Base-by-base conservation (phyloP, 257 asterid species). In the Scutellaria baicalensis region DNA sequence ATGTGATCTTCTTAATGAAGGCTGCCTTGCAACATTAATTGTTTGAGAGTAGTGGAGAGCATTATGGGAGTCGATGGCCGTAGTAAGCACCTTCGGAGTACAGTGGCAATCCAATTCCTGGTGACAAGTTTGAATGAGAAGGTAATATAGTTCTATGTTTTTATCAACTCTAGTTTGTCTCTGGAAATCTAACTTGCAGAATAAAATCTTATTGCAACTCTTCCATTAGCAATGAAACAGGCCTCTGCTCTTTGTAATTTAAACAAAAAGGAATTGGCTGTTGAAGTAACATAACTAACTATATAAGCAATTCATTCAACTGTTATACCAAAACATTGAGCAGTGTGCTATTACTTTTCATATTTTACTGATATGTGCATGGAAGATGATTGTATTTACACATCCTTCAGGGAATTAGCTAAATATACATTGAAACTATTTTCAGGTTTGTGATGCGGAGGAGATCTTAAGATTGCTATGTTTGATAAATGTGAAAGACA, bases 31-130 rank as follows among this genome's bases (percentile, higher is more conserved):
- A 89, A 91, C 82, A 74, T 84, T 40, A 91, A 85, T 73, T 89
- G 93, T 83, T 79, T 94, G 89, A 82, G 92, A 78, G 80, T 81
- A 65, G 89, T 94, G 69, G 97, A 89, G 77, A 82, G 89, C 65
- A 81, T 89, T 57, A 62, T 75, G 13, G 96, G 92, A 67, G 75
- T 72, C 50, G 79, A 77, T 76, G 83, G 60, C 55, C 90, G 96
- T 48, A 76, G 85, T 67, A 94, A 91, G 86, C 88, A 85, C 72
- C 95, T 94, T 6, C 79, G 92, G 67, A 84, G 97, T 77, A 76
- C 85, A 33, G 86, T 88, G 67, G 95, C 99, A 64, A 79, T 81
- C 58, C 88, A 82, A 51, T 91, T 89, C 83, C 91, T 94, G 23
- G 79, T 78, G 68, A 69, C 81, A 57, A 78, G 86, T 69, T 84